These are phyloP conservation scores for Aspergillus campestris DNA, from an alignment of 495 filamentous ascomycete genomes.

Conservation along the genomic window DNA sequence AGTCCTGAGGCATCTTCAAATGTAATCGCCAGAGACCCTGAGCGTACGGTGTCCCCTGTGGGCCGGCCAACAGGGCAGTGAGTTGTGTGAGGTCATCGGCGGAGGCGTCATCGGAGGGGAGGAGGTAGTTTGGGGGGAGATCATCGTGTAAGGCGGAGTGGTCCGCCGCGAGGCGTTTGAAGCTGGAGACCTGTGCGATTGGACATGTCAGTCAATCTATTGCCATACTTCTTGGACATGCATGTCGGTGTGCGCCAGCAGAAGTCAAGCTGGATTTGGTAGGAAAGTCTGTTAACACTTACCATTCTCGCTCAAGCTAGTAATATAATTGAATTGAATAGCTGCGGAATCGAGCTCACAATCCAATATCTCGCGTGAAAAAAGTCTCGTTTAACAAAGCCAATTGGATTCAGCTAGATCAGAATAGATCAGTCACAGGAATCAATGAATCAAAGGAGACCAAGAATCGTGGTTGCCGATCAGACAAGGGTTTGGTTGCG, in stretches of 20 bases:
- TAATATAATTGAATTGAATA: no score
- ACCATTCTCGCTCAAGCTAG: no score
- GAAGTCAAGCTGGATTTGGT: no score
- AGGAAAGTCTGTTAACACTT: no score
- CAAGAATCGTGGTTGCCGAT: not conserved
- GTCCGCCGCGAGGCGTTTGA: constrained; percentile 59
- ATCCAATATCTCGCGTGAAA: no score
- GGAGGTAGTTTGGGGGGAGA: constrained; percentile 61
- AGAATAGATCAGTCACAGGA: no score
- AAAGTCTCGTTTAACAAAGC: no score
- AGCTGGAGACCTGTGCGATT: constrained; percentile 29
- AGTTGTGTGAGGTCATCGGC: constrained; percentile 55
- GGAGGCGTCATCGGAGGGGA: constrained; percentile 34
- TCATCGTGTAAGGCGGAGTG: constrained; percentile 51
- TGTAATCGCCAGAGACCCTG: constrained; percentile 53
- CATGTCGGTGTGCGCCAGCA: no score
- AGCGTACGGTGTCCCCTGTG: constrained; percentile 55
- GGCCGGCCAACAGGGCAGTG: constrained; percentile 51
- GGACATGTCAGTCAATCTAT: not conserved
- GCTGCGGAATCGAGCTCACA: no score
- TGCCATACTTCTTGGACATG: no score
- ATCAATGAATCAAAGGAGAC: not conserved
- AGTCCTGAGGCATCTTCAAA: constrained; percentile 55
- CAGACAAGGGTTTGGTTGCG: not conserved
- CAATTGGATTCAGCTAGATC: no score